Base-by-base conservation (phyloP, 2,329 filamentous ascomycete genomes). In the Westerdykella aurantiaca region DNA sequence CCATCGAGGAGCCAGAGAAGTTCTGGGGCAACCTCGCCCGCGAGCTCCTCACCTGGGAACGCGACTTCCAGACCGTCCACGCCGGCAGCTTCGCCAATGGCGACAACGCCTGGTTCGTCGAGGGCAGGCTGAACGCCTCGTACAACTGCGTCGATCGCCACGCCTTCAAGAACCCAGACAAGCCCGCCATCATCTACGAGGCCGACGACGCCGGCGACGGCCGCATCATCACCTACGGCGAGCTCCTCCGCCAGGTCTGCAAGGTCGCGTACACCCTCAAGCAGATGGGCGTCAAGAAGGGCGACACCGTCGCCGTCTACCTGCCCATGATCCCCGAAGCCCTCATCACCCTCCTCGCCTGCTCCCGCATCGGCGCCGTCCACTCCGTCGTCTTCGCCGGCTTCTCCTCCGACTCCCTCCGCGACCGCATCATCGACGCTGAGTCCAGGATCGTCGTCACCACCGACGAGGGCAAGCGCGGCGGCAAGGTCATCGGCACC, bases 321-420 rank as follows among this genome's bases (percentile, higher is more conserved):
- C 74, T 98, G 53, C 93, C 93, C 68, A 98, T 98, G 93, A 95
- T 98, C 69, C 93, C 93, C 44, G 91, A 98, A 71, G 93, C 93
- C 6, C 61, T 98, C 46, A 77, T 98, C 60, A 85, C 93, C 42
- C 87, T 98, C 69, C 77, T 98, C 44, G 93, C 93, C 48, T 94
- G 90, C 69, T 75, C 83, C 31, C 88, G 93, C 64, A 95, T 98
- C 57, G 93, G 93, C 50, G 93, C 93, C 34, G 80, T 98, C 4
- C 93, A 98, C 79, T 97, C 93, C 0, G 91, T 98, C 43, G 86
- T 98, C 53, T 98, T 98, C 63, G 93, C 93, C 44, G 93, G 93
- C 47, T 98, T 98, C 78, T 96, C 90, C 23, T 86, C 91, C 45
- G 91, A 96, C 69, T 97, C 93, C 4, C 81, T 98, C 39, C 86